Percentiles rank a stretch among this genome's conserved stretches.
phyloP scores from a whole-genome alignment of 768 basidiomycete species.

The Tulasnella sp. region DNA sequence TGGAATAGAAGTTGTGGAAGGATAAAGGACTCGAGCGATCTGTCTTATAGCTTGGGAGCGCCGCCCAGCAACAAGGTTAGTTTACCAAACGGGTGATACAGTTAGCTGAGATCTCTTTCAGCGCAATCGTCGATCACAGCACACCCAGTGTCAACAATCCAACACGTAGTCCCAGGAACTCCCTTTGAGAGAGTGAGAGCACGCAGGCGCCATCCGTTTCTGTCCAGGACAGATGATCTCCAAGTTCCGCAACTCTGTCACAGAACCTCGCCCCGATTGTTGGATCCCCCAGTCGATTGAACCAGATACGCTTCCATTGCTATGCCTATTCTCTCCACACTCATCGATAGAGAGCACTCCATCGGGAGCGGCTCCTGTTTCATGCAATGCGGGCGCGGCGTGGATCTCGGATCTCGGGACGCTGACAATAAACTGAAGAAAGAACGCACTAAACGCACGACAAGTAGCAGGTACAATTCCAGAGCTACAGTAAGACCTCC shows the following conservation, averaged over 20 bases:
- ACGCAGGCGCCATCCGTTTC: too few relatives aligned
- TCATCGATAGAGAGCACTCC: too few relatives aligned
- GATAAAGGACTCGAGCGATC: not conserved
- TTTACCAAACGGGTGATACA: not conserved
- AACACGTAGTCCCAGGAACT: not conserved
- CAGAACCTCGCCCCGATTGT: not conserved
- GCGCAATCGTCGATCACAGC: not conserved
- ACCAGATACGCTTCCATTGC: not conserved
- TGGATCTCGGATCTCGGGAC: constrained; percentile 9
- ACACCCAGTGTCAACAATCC: not conserved
- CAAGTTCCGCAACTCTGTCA: constrained; percentile 1
- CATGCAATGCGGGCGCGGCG: not conserved
- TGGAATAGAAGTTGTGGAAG: not conserved
- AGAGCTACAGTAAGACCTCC: constrained; percentile 45
- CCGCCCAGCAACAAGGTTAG: constrained; percentile 5
- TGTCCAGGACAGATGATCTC: too few relatives aligned
- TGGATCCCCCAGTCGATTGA: not conserved
- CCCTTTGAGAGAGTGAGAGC: too few relatives aligned
- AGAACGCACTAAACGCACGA: constrained; percentile 3
- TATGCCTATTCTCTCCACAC: too few relatives aligned
- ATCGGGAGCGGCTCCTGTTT: not conserved
- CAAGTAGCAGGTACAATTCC: not conserved
- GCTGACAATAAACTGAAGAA: not conserved
- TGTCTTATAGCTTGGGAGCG: not conserved
- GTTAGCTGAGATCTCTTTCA: constrained; percentile 3